Evolutionary conservation across 345 rosid genomes (phyloP).

Genomic region (Moringa oleifera): DNA sequence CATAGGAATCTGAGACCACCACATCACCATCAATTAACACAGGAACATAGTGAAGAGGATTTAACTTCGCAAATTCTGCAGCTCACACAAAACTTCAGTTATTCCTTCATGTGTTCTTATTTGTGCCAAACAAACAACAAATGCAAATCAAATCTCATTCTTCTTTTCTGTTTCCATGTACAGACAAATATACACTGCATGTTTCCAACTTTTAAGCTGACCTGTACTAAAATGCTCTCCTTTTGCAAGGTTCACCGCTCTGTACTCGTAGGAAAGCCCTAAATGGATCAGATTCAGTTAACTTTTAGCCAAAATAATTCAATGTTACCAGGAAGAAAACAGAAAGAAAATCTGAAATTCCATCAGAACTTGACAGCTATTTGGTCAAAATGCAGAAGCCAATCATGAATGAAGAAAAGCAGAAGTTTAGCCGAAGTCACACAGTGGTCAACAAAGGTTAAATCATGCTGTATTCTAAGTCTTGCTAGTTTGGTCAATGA

Average conservation of each 20-base stretch:
- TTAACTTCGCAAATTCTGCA: constrained; percentile 37
- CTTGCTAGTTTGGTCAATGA: too few species aligned
- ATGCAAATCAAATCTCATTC: neutral
- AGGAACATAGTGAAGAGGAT: constrained; percentile 41
- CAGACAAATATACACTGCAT: too few species aligned
- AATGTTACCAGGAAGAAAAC: neutral
- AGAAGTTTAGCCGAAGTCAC: too few species aligned
- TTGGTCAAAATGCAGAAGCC: too few species aligned
- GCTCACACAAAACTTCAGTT: constrained; percentile 4
- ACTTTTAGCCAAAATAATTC: neutral
- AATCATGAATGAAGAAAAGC: neutral
- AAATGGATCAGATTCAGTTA: neutral
- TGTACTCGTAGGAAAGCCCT: constrained; percentile 42
- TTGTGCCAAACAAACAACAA: neutral
- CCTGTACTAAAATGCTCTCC: constrained; percentile 40
- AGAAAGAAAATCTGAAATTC: neutral
- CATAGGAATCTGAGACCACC: constrained; percentile 44
- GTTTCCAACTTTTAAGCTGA: neutral
- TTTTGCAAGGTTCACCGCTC: constrained; percentile 34
- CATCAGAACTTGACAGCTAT: too few species aligned
- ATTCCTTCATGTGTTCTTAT: neutral
- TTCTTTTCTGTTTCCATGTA: neutral
- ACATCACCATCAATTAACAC: constrained; percentile 43
- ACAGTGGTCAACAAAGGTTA: too few species aligned
- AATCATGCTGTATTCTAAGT: too few species aligned